These are phyloP conservation scores for Phytophthora boehmeriae DNA, from an alignment of 352 stramenopile species.

Conservation along the genomic window DNA sequence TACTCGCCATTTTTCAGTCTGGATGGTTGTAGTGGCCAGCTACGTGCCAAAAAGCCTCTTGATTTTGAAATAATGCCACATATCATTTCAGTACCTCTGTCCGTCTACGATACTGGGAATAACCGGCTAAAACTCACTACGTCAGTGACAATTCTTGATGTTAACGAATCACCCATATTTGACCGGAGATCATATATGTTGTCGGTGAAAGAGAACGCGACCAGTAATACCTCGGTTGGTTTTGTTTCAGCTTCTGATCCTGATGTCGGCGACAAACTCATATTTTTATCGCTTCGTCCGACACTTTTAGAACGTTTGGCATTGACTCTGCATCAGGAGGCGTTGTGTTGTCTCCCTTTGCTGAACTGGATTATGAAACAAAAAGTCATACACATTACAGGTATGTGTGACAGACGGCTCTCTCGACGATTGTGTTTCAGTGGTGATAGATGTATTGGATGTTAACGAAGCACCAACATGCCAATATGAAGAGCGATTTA, in stretches of 20 bases:
- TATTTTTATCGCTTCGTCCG: conserved; percentile 7
- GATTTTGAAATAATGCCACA: conserved; percentile 43
- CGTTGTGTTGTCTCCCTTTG: conserved; percentile 5
- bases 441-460: conserved; percentile 17
- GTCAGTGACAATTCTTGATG: conserved; percentile 14
- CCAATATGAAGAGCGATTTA: conserved; percentile 15
- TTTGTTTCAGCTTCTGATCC: conserved; percentile 19
- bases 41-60: conserved; percentile 37
- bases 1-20: conserved; percentile 51
- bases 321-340: conserved; percentile 12
- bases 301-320: not conserved
- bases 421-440: conserved; percentile 7
- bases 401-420: conserved; percentile 21
- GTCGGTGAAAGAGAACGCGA: conserved; percentile 21
- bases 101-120: conserved; percentile 24
- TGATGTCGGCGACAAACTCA: conserved; percentile 7
- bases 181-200: conserved; percentile 7
- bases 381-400: conserved; percentile 9
- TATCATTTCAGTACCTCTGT: conserved; percentile 13
- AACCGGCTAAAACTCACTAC: conserved; percentile 7
- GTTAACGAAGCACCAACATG: conserved; percentile 29
- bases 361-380: conserved; percentile 21
- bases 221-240: conserved; percentile 6
- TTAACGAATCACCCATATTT: conserved; percentile 32
- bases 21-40: conserved; percentile 54